Evolutionary conservation across 495 filamentous ascomycete species (phyloP), one percentile per base, ranked within the genome.

Genomic region (Xylaria acuta): DNA sequence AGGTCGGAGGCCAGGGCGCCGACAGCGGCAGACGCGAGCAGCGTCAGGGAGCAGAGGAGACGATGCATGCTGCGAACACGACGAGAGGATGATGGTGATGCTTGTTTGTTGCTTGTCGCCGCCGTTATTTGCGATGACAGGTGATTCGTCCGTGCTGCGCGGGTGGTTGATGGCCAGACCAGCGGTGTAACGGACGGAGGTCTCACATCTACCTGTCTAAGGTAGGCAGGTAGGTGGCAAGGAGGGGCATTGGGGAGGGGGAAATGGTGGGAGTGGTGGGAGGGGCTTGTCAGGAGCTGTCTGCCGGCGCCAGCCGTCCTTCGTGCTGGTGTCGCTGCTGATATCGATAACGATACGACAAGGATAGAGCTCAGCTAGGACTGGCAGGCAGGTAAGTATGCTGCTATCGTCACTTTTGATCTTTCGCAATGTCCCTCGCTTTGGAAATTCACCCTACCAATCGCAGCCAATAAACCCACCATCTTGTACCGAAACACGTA

Each of bases 41-140:
- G 75, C 66, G 86, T 81, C 65, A 93, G 80, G 72, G 88, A 83
- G 70, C 90, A 75, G 64, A 92, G 75, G 77, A 90, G 73, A 80
- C 85, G 80, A 80, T 87, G 80, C 90, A 91, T 89, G 60, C 58
- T 85, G 75, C 25, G 25, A n/a, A 2, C 12, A n/a, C 25, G 22
- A 34, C 14, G 16, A 34, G 36, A 7, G 36, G 38, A 5, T 41
- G 36, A 11, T 27, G 6, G 22, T 4, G 51, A 3, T 32, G 27
- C 25, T n/a, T 60, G 0, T 60, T 38, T n/a, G 32, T 22, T 38
- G 38, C 14, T 60, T 22, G n/a, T 64, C 2, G 41, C 40, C 16
- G 41, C 41, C 14, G 40, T 49, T 9, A 36, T 49, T 49, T 38
- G 25, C 18, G n/a, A 27, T 30, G 8, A 16, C 22, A 3, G n/a